Evolutionary conservation across 2,329 filamentous ascomycete species (phyloP).

Genomic region (Furcasterigmium furcatum): DNA sequence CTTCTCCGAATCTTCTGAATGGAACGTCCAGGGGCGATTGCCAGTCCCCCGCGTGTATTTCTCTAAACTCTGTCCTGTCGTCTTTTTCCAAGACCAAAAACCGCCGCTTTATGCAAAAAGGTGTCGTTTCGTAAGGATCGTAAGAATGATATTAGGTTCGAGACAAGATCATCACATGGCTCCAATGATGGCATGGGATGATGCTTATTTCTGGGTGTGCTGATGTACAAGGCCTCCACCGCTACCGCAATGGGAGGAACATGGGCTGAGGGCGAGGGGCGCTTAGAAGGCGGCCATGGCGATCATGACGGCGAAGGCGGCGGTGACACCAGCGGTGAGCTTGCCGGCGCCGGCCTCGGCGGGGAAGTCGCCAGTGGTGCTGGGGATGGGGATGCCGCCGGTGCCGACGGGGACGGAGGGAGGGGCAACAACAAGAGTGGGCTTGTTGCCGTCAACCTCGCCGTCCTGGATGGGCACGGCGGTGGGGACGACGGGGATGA

Average conservation of each 20-base stretch:
- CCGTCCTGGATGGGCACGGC: conserved; percentile 30
- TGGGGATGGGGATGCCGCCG: conserved; percentile 27
- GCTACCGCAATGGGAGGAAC: conserved; percentile 3
- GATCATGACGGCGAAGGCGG: conserved; percentile 41
- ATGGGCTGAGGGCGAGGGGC: conserved; percentile 1
- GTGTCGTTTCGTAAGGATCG: conserved; percentile 52
- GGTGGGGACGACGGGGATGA: conserved; percentile 16
- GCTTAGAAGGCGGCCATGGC: conserved; percentile 29
- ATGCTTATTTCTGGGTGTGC: conserved; percentile 10
- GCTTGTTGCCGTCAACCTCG: conserved; percentile 13
- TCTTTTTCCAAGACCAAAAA: conserved; percentile 13
- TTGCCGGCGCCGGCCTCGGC: conserved; percentile 35
- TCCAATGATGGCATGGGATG: conserved; percentile 17
- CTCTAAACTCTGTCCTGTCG: background rate
- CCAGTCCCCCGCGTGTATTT: background rate
- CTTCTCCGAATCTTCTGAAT: background rate
- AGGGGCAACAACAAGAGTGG: conserved; percentile 17
- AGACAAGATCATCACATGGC: conserved; percentile 12
- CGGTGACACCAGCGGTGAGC: conserved; percentile 39
- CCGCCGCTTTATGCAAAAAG: conserved; percentile 8
- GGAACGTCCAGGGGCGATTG: background rate
- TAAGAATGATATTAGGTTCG: conserved; percentile 43
- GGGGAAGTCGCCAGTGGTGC: conserved; percentile 28
- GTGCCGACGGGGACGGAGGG: conserved; percentile 24
- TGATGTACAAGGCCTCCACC: conserved; percentile 3